Evolutionary conservation across 2,329 filamentous ascomycete species (phyloP), one percentile per base, ranked within the genome.

Genomic region (Penicillium sp.): DNA sequence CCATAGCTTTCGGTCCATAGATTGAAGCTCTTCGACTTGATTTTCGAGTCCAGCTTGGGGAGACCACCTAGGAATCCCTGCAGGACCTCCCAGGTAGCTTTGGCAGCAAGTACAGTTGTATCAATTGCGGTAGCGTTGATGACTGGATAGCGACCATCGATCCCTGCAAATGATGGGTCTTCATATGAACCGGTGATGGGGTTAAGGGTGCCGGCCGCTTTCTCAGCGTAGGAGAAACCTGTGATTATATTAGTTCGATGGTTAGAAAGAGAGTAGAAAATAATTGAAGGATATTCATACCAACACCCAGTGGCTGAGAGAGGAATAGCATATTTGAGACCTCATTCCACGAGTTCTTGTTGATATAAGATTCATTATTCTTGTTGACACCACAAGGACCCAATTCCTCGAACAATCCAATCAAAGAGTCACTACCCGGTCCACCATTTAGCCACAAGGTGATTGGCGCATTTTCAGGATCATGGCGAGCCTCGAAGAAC

Each of bases 291-390:
- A 12, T 23, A 12, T 48, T 43, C 66, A 46, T 71, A 75, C 84
- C 84, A 29, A 81, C 80, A 35, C 82, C 82, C n/a, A 84, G 75
- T 10, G 85, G 85, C 70, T 87, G 84, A 54, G 83, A 84, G 51
- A 88, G 75, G 71, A 86, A 87, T 10, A 88, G 73, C 71, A 88
- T 74, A 67, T 86, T 86, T 37, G 80, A 83, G 27, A 80, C 80
- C 59, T 85, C 81, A 63, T 80, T 85, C 83, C 83, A 88, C 9
- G 80, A 80, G 72, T 85, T 82, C 5, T 83, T 82, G 66, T 88
- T 88, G 68, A 80, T 71, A 62, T 75, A 73, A 15, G 78, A 74
- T 17, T 78, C 71, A 50, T 78, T 73, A 31, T 76, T 71, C 54
- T 77, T 73, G 38, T 79, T 78, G 47, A 83, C 72, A 43, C 70